Evolutionary conservation across 768 basidiomycete species (phyloP).

Genomic region (Amanita subjunquillea): DNA sequence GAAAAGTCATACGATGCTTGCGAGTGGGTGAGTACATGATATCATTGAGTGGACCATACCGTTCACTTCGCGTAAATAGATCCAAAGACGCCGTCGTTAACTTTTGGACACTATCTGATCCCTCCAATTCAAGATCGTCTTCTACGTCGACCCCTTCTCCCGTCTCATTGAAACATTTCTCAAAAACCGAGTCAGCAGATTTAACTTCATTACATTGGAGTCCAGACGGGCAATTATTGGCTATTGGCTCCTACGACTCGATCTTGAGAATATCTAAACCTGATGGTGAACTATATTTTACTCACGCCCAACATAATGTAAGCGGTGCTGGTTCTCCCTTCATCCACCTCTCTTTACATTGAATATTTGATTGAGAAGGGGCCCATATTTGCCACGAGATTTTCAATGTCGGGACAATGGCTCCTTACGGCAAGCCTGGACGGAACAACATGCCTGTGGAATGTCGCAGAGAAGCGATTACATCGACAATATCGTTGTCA

Average conservation of each 20-base stretch:
- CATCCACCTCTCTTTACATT: conserved; percentile 11
- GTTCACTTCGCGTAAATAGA: conserved; percentile 22
- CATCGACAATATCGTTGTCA: conserved; percentile 58
- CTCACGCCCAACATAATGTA: conserved; percentile 58
- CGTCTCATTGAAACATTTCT: conserved; percentile 38
- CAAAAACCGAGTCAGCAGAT: conserved; percentile 41
- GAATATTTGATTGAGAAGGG: conserved; percentile 42
- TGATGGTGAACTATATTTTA: conserved; percentile 53
- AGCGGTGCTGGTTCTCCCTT: conserved; percentile 11
- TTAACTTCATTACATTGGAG: conserved; percentile 76
- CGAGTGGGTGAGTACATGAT: conserved; percentile 51
- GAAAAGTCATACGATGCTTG: conserved; percentile 42
- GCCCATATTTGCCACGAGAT: conserved; percentile 70
- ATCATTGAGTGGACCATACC: conserved; percentile 5
- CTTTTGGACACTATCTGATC: conserved; percentile 56
- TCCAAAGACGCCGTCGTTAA: conserved; percentile 71
- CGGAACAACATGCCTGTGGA: conserved; percentile 71
- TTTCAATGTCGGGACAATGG: conserved; percentile 66
- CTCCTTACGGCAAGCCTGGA: conserved; percentile 72
- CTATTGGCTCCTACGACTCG: conserved; percentile 71
- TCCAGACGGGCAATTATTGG: conserved; percentile 58
- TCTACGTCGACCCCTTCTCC: conserved; percentile 25
- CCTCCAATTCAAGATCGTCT: conserved; percentile 19
- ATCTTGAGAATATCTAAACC: conserved; percentile 58
- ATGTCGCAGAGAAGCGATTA: conserved; percentile 50